Conservation (phyloP, 805 yeast genomes). For the Monosporozyma siamensis region DNA sequence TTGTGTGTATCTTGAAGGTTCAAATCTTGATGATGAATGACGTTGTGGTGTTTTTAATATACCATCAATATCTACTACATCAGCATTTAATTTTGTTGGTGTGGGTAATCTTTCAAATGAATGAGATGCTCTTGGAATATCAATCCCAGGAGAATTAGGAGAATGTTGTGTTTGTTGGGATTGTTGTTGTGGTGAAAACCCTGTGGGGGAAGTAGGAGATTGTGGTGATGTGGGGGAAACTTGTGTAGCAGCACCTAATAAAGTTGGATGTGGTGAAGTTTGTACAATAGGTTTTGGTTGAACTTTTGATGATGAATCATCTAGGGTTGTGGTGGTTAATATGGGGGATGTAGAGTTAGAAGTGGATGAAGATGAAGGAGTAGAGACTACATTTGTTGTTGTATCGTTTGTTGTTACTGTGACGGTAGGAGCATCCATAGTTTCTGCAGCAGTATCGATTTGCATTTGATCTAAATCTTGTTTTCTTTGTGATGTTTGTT, state of each 20-base stretch:
- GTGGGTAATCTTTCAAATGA: constrained; percentile 50
- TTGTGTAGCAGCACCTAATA: constrained; percentile 19
- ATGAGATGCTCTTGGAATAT: constrained; percentile 36
- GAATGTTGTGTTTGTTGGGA: constrained; percentile 8
- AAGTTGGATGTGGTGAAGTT: constrained; percentile 16
- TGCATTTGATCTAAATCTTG: background rate
- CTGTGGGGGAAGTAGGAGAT: constrained; percentile 1
- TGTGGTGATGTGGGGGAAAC: constrained; percentile 14
- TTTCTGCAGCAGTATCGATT: constrained; percentile 1
- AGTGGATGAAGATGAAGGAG: too few relatives aligned
- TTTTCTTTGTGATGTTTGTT: background rate
- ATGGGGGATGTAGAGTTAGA: too few relatives aligned
- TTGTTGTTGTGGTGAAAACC: constrained; percentile 1
- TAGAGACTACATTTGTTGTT: too few relatives aligned
- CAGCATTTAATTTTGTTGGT: constrained; percentile 48
- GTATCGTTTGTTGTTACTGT: constrained; percentile 7
- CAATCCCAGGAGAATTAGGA: constrained; percentile 23
- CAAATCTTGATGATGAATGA: constrained; percentile 87
- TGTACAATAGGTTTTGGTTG: constrained; percentile 2
- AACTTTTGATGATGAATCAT: background rate
- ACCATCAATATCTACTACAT: constrained; percentile 60
- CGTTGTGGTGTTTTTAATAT: constrained; percentile 77
- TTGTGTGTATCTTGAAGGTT: constrained; percentile 58
- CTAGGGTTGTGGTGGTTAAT: too few relatives aligned
- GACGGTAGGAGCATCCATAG: constrained; percentile 10